A percentile compares a stretch with the other conserved stretches of the same genome.
phyloP scores from a whole-genome alignment of 345 rosid genomes.

The Moricandia moricandioides region DNA sequence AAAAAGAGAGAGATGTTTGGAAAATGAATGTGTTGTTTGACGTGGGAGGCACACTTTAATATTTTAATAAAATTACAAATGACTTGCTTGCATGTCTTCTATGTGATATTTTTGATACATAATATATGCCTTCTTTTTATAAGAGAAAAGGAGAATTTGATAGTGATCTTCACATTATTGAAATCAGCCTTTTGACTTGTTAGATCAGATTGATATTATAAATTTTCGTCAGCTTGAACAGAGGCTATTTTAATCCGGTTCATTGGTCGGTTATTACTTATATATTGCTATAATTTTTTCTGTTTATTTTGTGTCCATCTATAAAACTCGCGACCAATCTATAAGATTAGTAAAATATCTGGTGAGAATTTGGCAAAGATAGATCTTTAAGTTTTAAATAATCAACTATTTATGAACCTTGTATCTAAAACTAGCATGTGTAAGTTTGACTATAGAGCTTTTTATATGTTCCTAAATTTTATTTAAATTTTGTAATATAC shows the following conservation, averaged over 20 bases:
- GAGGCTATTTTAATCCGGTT: neutral
- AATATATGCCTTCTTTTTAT: neutral
- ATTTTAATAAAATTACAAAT: conserved; percentile 1
- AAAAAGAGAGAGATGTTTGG: too few relatives aligned
- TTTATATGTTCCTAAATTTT: too few relatives aligned
- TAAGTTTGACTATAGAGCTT: too few relatives aligned
- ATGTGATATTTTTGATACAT: neutral
- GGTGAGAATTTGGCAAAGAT: too few relatives aligned
- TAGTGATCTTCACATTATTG: neutral
- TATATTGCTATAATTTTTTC: neutral
- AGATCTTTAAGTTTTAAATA: too few relatives aligned
- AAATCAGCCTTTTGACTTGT: neutral
- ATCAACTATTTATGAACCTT: too few relatives aligned
- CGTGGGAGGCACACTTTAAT: conserved; percentile 36
- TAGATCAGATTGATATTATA: neutral
- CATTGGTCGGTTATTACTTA: conserved; percentile 13
- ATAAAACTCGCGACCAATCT: too few relatives aligned
- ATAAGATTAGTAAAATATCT: too few relatives aligned
- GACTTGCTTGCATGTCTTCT: conserved; percentile 37
- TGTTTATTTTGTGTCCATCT: neutral
- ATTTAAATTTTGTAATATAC: too few relatives aligned
- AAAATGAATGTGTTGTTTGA: conserved; percentile 16
- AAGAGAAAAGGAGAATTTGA: neutral
- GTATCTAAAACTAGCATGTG: too few relatives aligned
- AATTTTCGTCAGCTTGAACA: neutral